Evolutionary conservation across 306 rosid genomes (phyloP), one percentile per base, ranked within the genome.

Genomic region (Alnus rubra): DNA sequence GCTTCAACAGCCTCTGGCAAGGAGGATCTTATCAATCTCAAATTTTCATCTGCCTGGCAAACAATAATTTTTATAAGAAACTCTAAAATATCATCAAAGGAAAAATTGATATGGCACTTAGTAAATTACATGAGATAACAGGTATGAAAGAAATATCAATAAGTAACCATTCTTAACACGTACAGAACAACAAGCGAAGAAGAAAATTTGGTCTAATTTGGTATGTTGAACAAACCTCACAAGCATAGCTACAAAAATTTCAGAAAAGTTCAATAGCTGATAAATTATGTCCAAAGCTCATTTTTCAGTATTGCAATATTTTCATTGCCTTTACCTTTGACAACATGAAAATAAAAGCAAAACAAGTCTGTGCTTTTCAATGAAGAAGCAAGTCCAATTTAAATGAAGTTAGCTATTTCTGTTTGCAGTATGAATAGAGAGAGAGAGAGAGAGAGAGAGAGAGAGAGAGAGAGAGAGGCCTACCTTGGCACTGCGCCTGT

Each of bases 401-500:
- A 67, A 54, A 1, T 7, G 14, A 31, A 56, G 18, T 1, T 0
- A 82, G 52, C 54, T 2, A 10, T 33, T 53, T 44, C 4, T 4
- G 67, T 42, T 18, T 37, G 19, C 49, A 19, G 39, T 3, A 30
- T 44, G 63, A 59, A 23, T 10, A 55, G 10, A 33, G 42, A 13
- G 44, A 60, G 42, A 31, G 69, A 35, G 70, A 35, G 47, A 64
- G 70, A 65, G n/a, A n/a, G n/a, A n/a, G n/a, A n/a, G n/a, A n/a
- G n/a, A n/a, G n/a, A 55, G 10, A 33, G 42, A 13, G 44, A 60
- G 71, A 83, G 39, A 56, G 73, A 50, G 7, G 50, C 71, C 78
- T 79, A 92, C 98, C 98, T 95, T 95, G n/a, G 98, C 97, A 88
- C 98, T 95, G 28, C 89, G 93, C 82, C 96, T 88, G 87, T 95